Evolutionary conservation across 2,329 filamentous ascomycete genomes (phyloP).

Genomic region (Trichoderma sp.): DNA sequence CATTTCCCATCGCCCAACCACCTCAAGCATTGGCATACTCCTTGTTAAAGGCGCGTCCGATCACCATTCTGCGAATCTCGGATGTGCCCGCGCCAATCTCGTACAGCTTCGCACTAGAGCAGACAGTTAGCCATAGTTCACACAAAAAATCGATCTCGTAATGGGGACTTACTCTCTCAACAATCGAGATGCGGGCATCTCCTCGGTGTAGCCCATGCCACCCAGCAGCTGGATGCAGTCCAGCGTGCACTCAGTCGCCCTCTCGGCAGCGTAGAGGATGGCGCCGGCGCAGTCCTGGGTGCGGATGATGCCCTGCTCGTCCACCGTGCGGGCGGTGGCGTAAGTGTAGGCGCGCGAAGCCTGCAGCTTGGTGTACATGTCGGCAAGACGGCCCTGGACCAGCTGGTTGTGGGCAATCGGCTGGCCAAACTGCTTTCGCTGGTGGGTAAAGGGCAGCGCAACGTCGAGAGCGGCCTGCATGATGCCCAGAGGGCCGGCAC

Average conservation of each 20-base stretch:
- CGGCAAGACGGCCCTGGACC: constrained; percentile 87
- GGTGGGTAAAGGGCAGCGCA: constrained; percentile 84
- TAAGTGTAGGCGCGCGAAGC: constrained; percentile 88
- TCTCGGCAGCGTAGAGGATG: constrained; percentile 89
- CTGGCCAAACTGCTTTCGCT: constrained; percentile 81
- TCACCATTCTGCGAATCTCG: constrained; percentile 91
- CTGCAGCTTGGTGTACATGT: constrained; percentile 95
- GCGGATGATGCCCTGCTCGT: constrained; percentile 70
- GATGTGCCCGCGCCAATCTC: constrained; percentile 97
- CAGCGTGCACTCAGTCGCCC: constrained; percentile 81
- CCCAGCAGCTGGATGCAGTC: constrained; percentile 92
- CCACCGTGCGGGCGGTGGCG: constrained; percentile 74
- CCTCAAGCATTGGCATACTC: constrained; percentile 61
- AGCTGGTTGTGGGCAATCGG: constrained; percentile 93
- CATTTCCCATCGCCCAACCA: not conserved
- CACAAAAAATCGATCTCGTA: not conserved
- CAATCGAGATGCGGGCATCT: constrained; percentile 86
- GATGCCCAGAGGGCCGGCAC: constrained; percentile 84
- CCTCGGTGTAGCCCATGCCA: constrained; percentile 94
- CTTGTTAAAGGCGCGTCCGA: constrained; percentile 88
- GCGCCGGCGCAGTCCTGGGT: constrained; percentile 95
- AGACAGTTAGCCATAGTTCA: constrained; percentile 36
- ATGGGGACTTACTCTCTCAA: constrained; percentile 63
- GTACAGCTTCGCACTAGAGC: constrained; percentile 70
- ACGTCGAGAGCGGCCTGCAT: constrained; percentile 93